Conservation (phyloP, 2,329 filamentous ascomycete genomes). For the Diplocarpon mali region DNA sequence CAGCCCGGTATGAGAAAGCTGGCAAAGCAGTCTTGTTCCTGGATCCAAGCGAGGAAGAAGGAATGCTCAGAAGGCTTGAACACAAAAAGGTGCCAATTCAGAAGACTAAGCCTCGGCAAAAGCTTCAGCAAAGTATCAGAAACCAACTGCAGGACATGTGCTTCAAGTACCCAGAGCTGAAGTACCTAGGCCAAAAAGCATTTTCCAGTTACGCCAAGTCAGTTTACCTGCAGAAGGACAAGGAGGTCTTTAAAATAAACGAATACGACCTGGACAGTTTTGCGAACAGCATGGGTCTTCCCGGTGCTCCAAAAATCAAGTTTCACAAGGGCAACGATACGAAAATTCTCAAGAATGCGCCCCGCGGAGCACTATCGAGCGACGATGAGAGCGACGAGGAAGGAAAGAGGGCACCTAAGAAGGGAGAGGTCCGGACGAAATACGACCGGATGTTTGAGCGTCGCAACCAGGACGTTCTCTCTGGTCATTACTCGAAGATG, state of each 20-base stretch:
- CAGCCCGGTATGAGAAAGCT: constrained; percentile 82
- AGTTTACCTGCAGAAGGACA: constrained; percentile 79
- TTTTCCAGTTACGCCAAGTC: constrained; percentile 86
- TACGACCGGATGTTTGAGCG: constrained; percentile 98
- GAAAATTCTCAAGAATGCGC: constrained; percentile 79
- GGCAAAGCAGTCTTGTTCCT: constrained; percentile 85
- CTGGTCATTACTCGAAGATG: constrained; percentile 86
- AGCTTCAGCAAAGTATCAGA: constrained; percentile 79
- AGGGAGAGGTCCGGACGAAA: constrained; percentile 74
- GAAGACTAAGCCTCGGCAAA: constrained; percentile 73
- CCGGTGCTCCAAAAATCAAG: constrained; percentile 85
- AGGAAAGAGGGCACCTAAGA: constrained; percentile 41
- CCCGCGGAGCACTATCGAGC: constrained; percentile 54
- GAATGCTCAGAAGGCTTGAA: constrained; percentile 78
- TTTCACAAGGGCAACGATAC: constrained; percentile 84
- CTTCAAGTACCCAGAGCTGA: constrained; percentile 87
- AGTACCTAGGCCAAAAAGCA: constrained; percentile 91
- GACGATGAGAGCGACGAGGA: constrained; percentile 50
- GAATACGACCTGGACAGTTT: constrained; percentile 77
- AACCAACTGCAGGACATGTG: constrained; percentile 87
- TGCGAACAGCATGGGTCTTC: constrained; percentile 74
- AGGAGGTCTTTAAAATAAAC: constrained; percentile 78
- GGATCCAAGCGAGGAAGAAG: constrained; percentile 81
- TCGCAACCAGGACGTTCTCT: constrained; percentile 88
- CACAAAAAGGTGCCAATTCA: constrained; percentile 85